Base-by-base conservation (phyloP, 1,139 yeast genomes). In the Petasospora fabianii region DNA sequence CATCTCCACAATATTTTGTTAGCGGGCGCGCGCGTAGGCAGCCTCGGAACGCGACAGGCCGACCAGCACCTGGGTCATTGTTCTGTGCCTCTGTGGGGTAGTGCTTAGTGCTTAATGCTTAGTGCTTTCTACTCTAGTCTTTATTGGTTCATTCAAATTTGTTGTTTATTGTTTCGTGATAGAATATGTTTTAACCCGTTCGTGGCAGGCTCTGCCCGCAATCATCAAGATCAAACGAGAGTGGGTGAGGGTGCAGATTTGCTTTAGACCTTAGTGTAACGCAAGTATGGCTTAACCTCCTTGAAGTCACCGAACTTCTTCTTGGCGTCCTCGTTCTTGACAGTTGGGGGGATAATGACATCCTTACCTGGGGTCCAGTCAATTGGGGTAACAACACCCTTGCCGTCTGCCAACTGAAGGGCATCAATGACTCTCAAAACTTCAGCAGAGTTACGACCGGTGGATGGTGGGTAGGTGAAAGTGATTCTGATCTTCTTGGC, bases 391-490 rank as follows among this genome's bases (percentile, higher is more conserved):
- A 87, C 82, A 51, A 84, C 68, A 52, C 83, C 75, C 67, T 79
- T 62, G 59, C 71, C 71, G 64, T 84, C 94, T 53, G 84, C 80
- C 43, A 76, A 69, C 68, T 84, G 94, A 56, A 85, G 72, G 36
- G 92, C 81, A 62, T 85, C 95, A 47, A 85, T 69, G 39, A 81
- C 87, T 64, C 95, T 75, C 59, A 85, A 72, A 29, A 85, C 85
- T 66, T 85, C 95, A 47, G 94, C 92, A 38, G 94, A 80, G 75
- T 85, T 85, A 68, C 95, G 77, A 54, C 95, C 95, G 35, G 86
- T 79, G 27, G 90, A 80, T 44, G 95, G 88, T 38, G 95, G 95
- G 68, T 85, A 85, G 27, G 88, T 66, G 63, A 84, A 68, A 45
- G 77, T 80, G 58, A 84, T 72, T 62, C 95, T 74, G 54, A 85